Evolutionary conservation across 2,329 filamentous ascomycete species (phyloP).

Genomic region (Stenocarpella maydis): DNA sequence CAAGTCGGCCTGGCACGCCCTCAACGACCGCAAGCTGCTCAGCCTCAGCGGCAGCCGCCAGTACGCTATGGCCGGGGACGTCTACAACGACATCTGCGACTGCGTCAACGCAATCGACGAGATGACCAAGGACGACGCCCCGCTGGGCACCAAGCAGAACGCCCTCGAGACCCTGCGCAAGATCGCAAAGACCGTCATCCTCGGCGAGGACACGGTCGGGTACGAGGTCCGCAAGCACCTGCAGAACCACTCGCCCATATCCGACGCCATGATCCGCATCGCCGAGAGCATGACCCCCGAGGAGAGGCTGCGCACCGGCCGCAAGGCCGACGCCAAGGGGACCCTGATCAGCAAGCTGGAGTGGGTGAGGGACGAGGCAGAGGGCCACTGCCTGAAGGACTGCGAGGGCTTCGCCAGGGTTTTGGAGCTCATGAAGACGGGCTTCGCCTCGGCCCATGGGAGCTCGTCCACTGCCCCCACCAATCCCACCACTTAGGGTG

Average conservation of each 20-base stretch:
- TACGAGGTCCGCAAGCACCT: conserved; percentile 21
- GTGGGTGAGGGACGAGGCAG: conserved; percentile 15
- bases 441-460: neutral
- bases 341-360: conserved; percentile 11
- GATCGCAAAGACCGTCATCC: conserved; percentile 32
- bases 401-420: neutral
- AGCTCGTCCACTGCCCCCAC: neutral
- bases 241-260: conserved; percentile 14
- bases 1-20: conserved; percentile 27
- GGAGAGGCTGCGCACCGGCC: conserved; percentile 16
- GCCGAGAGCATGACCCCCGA: conserved; percentile 24
- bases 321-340: neutral
- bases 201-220: conserved; percentile 19
- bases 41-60: conserved; percentile 21
- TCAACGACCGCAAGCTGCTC: conserved; percentile 23
- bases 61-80: conserved; percentile 14
- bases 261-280: conserved; percentile 20
- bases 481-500: neutral
- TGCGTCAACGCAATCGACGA: conserved; percentile 22
- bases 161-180: conserved; percentile 35
- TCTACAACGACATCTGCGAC: conserved; percentile 18
- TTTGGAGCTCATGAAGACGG: conserved; percentile 11
- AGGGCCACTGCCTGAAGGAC: neutral
- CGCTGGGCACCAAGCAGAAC: conserved; percentile 30
- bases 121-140: conserved; percentile 16